Base-by-base conservation (phyloP, 2,329 filamentous ascomycete species). In the Onygena corvina region DNA sequence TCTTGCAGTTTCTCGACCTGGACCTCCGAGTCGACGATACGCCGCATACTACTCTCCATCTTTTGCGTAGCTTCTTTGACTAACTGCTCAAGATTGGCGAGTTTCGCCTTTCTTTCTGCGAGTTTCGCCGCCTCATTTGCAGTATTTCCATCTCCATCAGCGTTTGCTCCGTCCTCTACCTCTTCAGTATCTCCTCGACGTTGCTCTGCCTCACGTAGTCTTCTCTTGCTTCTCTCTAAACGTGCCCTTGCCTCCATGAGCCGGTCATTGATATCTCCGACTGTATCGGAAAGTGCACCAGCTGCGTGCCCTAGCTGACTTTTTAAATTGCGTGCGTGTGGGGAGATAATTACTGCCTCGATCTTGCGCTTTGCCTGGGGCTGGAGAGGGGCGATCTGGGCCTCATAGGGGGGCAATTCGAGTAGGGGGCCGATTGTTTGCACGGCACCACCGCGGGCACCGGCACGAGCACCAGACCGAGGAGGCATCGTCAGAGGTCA, bases 1-100 rank as follows among this genome's bases (percentile, higher is more conserved):
- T 69, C 65, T 25, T 66, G 65, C 38, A 77, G 59, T 3, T 62
- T 59, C 49, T 69, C 61, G 11, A 76, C 60, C 51, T 67, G 71
- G 6, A 71, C 64, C 50, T 73, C 68, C 6, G 69, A 69, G 62
- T 84, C 81, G 51, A 84, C 75, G 45, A 78, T 62, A 9, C 70
- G 66, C 12, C 80, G 71, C 58, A 83, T 72, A 40, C 67, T 69
- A 58, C 73, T 68, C 55, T 84, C 81, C 59, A 83, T 69, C 46
- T 71, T 68, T 23, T 64, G 61, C 1, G 77, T 82, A 56, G 77
- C 65, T 2, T 63, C 61, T 12, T 72, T 65, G 1, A 80, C 76
- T 50, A 71, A 67, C 16, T 65, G 61, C 50, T 70, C 66, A 12
- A 69, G 64, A 25, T 67, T 60, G 7, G 64, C 61, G 40, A 76